Base-by-base conservation (phyloP, 768 basidiomycete species). In the Lentinus brumalis region DNA sequence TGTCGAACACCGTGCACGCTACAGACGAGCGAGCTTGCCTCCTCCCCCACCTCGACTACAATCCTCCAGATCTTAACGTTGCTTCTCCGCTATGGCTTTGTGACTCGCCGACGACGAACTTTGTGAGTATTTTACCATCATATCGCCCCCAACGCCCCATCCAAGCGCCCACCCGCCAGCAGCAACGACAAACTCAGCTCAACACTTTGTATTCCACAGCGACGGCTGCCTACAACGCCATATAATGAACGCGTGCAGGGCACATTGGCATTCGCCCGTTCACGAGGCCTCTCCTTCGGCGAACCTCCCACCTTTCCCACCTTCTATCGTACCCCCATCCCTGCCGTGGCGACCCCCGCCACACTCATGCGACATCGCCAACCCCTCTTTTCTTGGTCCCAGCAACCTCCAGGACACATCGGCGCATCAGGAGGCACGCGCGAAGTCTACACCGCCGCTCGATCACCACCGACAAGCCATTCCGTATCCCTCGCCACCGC, bases 401-500 rank as follows among this genome's bases (percentile, higher is more conserved):
- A 44, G 44, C 21, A 54, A 42, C 42, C 50, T 29, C 14, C 42
- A 32, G 21, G 46, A 57, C 38, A 26, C 42, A 18, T 39, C 41
- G 10, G 21, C 51, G 30, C 44, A 49, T 50, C 60, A 18, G 12
- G 54, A 53, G 50, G 46, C 30, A 15, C 50, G 57, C 41, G 59
- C 57, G 14, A 59, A 53, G 38, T 56, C 50, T 15, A 62, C 60
- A 41, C 62, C 62, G 42, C 62, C 56, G 46, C 58, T 51, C 59
- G 45, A 59, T 50, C 53, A 31, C 8, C 46, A 21, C 40, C 41
- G 35, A 40, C 50, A 30, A 15, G 42, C 42, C 30, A 54, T 50
- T 7, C 57, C 52, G 49, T 70, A 66, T 50, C 67, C 67, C 32
- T 70, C 69, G 18, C 69, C 69, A 14, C 65, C 69, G 31, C 63